Base-by-base conservation (phyloP, 306 rosid species). In the Quillaja saponaria region DNA sequence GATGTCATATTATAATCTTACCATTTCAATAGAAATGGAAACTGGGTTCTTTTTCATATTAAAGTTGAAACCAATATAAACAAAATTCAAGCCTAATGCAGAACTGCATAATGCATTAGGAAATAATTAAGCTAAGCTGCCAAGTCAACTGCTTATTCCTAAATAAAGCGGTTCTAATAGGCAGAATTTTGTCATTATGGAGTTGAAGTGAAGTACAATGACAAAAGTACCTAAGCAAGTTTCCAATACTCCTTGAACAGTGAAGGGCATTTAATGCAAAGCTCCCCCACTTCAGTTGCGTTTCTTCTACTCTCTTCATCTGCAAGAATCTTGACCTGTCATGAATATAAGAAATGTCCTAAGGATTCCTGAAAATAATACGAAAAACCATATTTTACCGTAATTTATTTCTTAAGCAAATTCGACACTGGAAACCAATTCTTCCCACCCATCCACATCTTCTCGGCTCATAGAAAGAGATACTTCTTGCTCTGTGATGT, bases 221-320 rank as follows among this genome's bases (percentile, higher is more conserved):
- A 25, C 31, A 4, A 25, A 2, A 25, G 62, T 78, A 84, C 96
- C 98, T 92, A 74, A 3, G 96, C 89, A 81, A 78, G 96, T 69
- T 87, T 86, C 90, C 90, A 92, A 66, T 88, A 88, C 77, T 86
- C 96, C 76, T 74, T 88, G 65, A 92, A 92, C 79, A 81, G 65
- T 0, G 94, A 86, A 71, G 98, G 89, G 67, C 95, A 80, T 70
- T 72, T 82, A 75, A 92, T 3, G 14, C 95, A 92, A 56, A 92
- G 90, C 76, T 92, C 96, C n/a, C 98, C 99, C 42, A 37, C 68
- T 51, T 45, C 76, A 9, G 8, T 61, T 9, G 47, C 7, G 45
- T 60, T 76, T 66, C 41, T 49, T 64, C 45, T 64, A 66, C 66
- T 57, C 37, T 76, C 86, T 40, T 68, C 86, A n/a, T 86, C 88